Percentiles rank a stretch among this genome's conserved stretches.
phyloP scores from a whole-genome alignment of 2,329 filamentous ascomycete species.

The Alternaria postmessia region DNA sequence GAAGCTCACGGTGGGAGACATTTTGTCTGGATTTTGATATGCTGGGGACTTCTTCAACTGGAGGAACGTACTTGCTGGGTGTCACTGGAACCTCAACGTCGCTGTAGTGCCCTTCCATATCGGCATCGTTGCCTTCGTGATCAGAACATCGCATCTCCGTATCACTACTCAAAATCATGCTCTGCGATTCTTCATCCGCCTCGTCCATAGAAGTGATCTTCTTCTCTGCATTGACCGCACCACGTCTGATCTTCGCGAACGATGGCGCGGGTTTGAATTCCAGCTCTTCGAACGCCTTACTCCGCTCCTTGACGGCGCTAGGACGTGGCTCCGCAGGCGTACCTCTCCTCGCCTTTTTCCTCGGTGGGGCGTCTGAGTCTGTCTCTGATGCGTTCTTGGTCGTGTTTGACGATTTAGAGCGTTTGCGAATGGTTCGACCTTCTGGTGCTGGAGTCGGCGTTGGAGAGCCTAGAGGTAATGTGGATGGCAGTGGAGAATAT shows the following conservation, averaged over 20 bases:
- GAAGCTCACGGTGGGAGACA: neutral
- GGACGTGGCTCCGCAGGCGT: neutral
- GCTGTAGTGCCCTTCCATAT: neutral
- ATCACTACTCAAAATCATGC: neutral
- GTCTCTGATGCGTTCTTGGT: conserved; percentile 10
- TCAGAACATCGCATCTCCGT: neutral
- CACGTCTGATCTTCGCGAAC: neutral
- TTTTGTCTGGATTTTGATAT: neutral
- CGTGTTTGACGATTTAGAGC: neutral
- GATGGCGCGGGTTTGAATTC: no score
- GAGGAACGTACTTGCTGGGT: neutral
- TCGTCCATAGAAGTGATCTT: neutral
- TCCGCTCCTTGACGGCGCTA: neutral
- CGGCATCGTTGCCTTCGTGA: neutral
- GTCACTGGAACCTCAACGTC: neutral
- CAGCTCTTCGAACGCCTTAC: neutral
- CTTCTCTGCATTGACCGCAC: neutral
- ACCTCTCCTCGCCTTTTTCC: conserved; percentile 13
- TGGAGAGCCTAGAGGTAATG: neutral
- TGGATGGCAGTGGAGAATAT: neutral
- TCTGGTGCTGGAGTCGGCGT: neutral
- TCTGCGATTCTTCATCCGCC: neutral
- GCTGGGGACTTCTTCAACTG: neutral
- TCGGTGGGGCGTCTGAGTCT: conserved; percentile 6
- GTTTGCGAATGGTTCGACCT: neutral